phyloP scores from a whole-genome alignment of 768 basidiomycete species.

The Lactifluus hygrophoroides region DNA sequence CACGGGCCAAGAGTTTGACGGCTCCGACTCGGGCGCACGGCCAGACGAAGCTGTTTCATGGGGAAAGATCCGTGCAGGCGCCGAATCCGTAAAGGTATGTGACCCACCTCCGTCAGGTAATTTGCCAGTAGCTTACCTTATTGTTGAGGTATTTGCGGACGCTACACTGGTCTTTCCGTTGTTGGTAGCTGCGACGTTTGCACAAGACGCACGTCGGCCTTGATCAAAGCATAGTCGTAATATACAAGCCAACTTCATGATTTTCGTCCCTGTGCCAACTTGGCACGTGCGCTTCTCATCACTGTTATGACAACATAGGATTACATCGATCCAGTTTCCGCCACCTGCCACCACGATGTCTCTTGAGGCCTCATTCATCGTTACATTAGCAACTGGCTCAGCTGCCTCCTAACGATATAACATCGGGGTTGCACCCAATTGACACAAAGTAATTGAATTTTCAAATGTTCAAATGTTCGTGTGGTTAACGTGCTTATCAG shows the following conservation, averaged over 20 bases:
- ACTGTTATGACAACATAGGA: not conserved
- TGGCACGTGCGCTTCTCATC: not conserved
- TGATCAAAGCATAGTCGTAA: not conserved
- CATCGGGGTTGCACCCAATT: not conserved
- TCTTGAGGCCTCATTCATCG: not conserved
- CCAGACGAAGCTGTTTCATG: conserved; percentile 98
- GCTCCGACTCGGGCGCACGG: conserved; percentile 92
- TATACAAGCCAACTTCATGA: not conserved
- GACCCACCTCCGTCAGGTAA: too few species aligned
- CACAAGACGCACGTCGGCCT: conserved; percentile 31
- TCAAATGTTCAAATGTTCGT: not conserved
- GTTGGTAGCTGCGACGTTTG: conserved; percentile 92
- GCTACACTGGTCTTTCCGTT: conserved; percentile 95
- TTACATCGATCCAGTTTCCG: too few species aligned
- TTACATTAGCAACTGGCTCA: not conserved
- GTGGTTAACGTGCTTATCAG: not conserved
- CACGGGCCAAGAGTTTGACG: conserved; percentile 98
- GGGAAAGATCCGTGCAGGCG: conserved; percentile 91
- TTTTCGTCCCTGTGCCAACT: not conserved
- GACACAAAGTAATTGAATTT: not conserved
- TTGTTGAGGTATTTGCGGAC: conserved; percentile 72
- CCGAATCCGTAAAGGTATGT: conserved; percentile 73
- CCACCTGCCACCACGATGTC: too few species aligned
- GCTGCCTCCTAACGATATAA: not conserved
- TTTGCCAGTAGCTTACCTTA: not conserved